Base-by-base conservation (phyloP, 208 protist genomes). In the Trypanosoma grayi region DNA sequence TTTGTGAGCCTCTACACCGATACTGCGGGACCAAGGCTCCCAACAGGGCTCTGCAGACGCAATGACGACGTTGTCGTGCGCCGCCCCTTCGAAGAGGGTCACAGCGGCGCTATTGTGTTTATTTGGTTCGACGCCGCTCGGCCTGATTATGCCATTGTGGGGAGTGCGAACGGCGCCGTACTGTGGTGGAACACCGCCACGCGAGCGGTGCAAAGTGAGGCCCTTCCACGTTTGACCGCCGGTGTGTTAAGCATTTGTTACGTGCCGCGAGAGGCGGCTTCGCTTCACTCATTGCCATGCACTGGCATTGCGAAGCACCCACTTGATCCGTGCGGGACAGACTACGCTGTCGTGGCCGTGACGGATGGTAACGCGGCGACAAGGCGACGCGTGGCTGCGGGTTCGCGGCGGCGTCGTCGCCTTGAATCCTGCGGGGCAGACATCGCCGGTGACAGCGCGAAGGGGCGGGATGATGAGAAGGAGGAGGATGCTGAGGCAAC, bases 31-130 rank as follows among this genome's bases (percentile, higher is more conserved):
- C 31, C 8, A 13, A 11, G 37, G 0, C 45, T 69, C 0, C 63
- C 63, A 4, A 61, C 37, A 22, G 22, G 33, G 18, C 22, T 61
- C 9, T 8, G 9, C 27, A 30, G 9, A 45, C 37, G 46, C 13
- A 14, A 56, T 44, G 53, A 52, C 33, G 5, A 28, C 20, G 43
- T 56, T 11, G 44, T 77, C n/a, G 34, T 80, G 16, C 66, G 70
- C 7, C 62, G 72, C 27, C 70, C 79, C 10, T 87, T 76, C 69
- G 47, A 56, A 6, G 80, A 80, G 44, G 81, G 71, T 13, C 75
- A 87, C 28, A 47, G 77, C 62, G 83, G 77, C 10, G 53, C 79
- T 5, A 74, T 93, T 41, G 62, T 85, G 13, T 93, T 90, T 61
- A 45, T 87, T 27, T 45, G 46, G 9, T 70, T 75, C 60, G 50